Conservation (phyloP, 2,329 filamentous ascomycete species). For the Trichoderma sp. region DNA sequence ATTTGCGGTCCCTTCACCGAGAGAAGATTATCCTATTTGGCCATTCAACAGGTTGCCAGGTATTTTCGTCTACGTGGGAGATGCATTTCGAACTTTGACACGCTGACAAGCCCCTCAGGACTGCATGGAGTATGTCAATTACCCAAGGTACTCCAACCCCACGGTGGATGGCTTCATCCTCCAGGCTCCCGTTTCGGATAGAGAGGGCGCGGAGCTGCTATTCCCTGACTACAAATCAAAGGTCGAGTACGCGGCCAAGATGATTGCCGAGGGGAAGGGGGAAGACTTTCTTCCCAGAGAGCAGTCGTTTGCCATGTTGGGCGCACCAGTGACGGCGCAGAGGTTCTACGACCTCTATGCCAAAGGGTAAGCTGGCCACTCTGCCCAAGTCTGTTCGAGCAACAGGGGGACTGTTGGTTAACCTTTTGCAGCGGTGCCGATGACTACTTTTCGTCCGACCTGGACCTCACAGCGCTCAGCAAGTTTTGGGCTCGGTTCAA, state of each 20-base stretch:
- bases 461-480: constrained; percentile 58
- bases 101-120: constrained; percentile 45
- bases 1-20: constrained; percentile 54
- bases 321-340: constrained; percentile 55
- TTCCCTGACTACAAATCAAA: constrained; percentile 51
- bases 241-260: constrained; percentile 53
- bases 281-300: constrained; percentile 58
- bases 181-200: constrained; percentile 78
- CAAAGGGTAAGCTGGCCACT: constrained; percentile 49
- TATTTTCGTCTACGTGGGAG: constrained; percentile 33
- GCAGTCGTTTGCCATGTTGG: constrained; percentile 46
- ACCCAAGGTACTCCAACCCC: constrained; percentile 46
- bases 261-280: constrained; percentile 58
- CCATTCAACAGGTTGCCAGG: constrained; percentile 62
- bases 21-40: constrained; percentile 59
- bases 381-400: background rate
- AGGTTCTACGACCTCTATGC: constrained; percentile 54
- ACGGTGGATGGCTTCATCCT: constrained; percentile 75
- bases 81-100: background rate
- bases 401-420: background rate
- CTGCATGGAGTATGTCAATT: constrained; percentile 57
- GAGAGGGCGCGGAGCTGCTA: constrained; percentile 60
- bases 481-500: constrained; percentile 67
- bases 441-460: constrained; percentile 84
- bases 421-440: constrained; percentile 65